Base-by-base conservation (phyloP, 1,284 basidiomycete genomes). In the Austropuccinia psidii region DNA sequence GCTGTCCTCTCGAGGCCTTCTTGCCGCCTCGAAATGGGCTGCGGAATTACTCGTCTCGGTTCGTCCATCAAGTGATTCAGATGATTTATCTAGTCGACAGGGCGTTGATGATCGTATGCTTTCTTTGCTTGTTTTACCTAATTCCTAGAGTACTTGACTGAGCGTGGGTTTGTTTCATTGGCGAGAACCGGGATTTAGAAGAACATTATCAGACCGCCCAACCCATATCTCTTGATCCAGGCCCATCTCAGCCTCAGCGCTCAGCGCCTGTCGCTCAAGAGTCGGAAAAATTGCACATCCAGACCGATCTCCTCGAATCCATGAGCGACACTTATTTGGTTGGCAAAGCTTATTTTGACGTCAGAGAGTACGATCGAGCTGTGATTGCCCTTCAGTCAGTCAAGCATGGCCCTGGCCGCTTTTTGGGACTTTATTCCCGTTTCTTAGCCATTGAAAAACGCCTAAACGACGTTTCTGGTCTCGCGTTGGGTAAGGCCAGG, bases 361-460 rank as follows among this genome's bases (percentile, higher is more conserved):
- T 87, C 24, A 88, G 89, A 76, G 92, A 98, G 78, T 89, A 89
- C 77, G 84, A 87, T 69, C 85, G 93, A 75, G 90, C 88, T 47
- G 85, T 86, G 7, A 85, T 88, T 77, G 81, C 86, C 67, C 81
- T 96, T 57, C 82, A 83, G 54, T 82, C 83, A 13, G 89, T 88
- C 76, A 85, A 80, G 76, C 89, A 89, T 75, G 82, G 86, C 31
- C 90, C 89, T 78, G 88, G 89, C 0, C 83, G 84, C 21, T 98
- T 97, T 81, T 79, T 98, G 76, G 84, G 85, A 61, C 82, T 89
- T 43, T 98, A 98, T 79, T 86, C 90, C 73, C 86, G 87, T 75
- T 98, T 89, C 80, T 83, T 98, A 80, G 93, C 33, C 17, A 41
- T 64, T 8, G 70, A 73, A 55, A 73, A 73, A 47, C 58, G 60